Base-by-base conservation (phyloP, 2,329 filamentous ascomycete species). In the Cytospora chrysosperma region DNA sequence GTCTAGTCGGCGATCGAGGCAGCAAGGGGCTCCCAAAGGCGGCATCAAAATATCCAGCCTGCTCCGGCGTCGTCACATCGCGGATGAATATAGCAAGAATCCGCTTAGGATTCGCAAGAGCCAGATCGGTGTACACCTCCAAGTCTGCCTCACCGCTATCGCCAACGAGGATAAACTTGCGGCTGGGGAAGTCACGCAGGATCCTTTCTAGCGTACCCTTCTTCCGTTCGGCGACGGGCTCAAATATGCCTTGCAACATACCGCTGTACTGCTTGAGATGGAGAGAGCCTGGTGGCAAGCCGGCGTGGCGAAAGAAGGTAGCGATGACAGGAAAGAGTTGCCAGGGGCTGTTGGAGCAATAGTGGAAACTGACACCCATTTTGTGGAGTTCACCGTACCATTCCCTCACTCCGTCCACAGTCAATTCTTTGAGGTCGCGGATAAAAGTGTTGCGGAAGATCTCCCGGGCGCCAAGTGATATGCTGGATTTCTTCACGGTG, bases 291-390 rank as follows among this genome's bases (percentile, higher is more conserved):
- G 85, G 85, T 0, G 95, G 95, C 1, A 99, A 79, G 1, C 90
- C 90, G 8, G 91, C 90, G 49, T 89, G 77, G 68, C 88, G 87
- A 74, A 98, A 96, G 74, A 90, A 99, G 59, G 86, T 92, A 6
- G 91, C 89, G 13, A 99, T 79, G 2, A 98, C 87, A 0, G 95
- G 95, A 70, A 92, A 99, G 8, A 99, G 83, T 74, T 99, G 96
- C 96, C 96, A 99, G 0, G 95, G 95, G 57, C 94, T 96, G 76
- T 99, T 99, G n/a, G 95, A 99, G 68, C 97, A 96, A 75, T 99
- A 99, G 73, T 99, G 96, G 59, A 99, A 84, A 70, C 88, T 86
- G 27, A 98, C 94, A 21, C 93, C 93, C 78, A 94, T 86, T 24
- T 87, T 81, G 47, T 90, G 84, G 77, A 99, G 82, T 24, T 82